Conservation (phyloP, 2,329 filamentous ascomycete genomes). For the Diaporthe nobilis region DNA sequence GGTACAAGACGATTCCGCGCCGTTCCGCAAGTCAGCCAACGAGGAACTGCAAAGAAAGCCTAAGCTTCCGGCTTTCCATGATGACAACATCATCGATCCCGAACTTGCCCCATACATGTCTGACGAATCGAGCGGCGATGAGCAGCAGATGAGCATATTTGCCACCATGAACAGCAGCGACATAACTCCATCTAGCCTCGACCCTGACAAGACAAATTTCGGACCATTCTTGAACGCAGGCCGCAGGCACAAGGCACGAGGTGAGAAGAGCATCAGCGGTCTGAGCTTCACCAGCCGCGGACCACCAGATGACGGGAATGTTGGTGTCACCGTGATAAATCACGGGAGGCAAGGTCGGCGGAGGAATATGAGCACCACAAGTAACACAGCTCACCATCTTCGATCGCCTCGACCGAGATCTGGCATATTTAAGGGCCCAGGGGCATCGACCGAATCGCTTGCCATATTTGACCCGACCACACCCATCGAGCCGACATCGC, state of each 20-base stretch:
- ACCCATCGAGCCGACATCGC: slow-evolving; percentile 59
- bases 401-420: slow-evolving; percentile 79
- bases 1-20: slow-evolving; percentile 83
- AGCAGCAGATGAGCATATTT: slow-evolving; percentile 91
- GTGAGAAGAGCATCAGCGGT: slow-evolving; percentile 82
- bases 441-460: slow-evolving; percentile 66
- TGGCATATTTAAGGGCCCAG: slow-evolving; percentile 69
- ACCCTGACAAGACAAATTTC: slow-evolving; percentile 82
- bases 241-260: slow-evolving; percentile 80
- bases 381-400: slow-evolving; percentile 75
- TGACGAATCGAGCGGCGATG: slow-evolving; percentile 93
- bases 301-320: slow-evolving; percentile 75
- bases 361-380: slow-evolving; percentile 88
- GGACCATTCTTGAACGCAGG: slow-evolving; percentile 79
- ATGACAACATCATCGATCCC: slow-evolving; percentile 98
- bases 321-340: slow-evolving; percentile 69
- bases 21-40: slow-evolving; percentile 81
- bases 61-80: slow-evolving; percentile 91
- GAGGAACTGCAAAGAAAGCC: slow-evolving; percentile 77
- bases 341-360: slow-evolving; percentile 76
- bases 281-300: slow-evolving; percentile 76
- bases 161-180: slow-evolving; percentile 79
- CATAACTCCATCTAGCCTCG: slow-evolving; percentile 74
- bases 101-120: slow-evolving; percentile 96
- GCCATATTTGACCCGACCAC: slow-evolving; percentile 61